These are phyloP conservation scores for Hsuehochloa calcarea DNA, from an alignment of 176 grass and related monocot species.

Conservation along the genomic window DNA sequence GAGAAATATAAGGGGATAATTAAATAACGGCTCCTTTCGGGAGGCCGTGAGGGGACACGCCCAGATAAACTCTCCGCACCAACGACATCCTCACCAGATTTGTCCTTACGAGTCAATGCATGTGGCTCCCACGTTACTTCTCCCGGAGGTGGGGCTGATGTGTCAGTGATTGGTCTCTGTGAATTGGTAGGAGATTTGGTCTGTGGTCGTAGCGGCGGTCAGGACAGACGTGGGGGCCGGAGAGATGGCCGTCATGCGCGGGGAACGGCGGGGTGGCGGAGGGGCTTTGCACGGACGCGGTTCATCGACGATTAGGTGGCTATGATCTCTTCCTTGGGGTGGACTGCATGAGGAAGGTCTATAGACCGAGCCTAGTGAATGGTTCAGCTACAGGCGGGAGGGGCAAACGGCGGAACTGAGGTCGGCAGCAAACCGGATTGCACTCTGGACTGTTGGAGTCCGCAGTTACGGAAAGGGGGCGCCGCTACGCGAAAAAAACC, in stretches of 20 bases:
- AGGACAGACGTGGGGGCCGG: neutral
- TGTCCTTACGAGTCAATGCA: rapidly evolving
- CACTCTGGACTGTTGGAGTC: constrained; percentile 19
- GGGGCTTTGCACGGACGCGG: neutral
- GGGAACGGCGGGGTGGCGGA: constrained; percentile 1
- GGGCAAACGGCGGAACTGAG: constrained; percentile 25
- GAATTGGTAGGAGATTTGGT: rapidly evolving
- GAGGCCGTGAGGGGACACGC: neutral
- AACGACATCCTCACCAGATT: rapidly evolving
- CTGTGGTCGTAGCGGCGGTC: neutral
- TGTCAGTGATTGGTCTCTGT: neutral
- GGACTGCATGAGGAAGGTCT: neutral
- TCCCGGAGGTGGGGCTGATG: rapidly evolving
- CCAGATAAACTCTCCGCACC: neutral
- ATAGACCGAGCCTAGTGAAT: neutral
- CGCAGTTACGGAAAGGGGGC: neutral
- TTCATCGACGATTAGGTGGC: neutral
- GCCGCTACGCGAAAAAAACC: too few relatives aligned
- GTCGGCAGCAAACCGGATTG: constrained; percentile 35
- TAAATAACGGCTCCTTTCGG: constrained; percentile 5
- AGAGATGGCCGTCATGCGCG: neutral
- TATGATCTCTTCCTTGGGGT: rapidly evolving
- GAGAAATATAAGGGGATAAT: neutral
- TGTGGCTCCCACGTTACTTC: neutral
- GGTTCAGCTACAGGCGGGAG: rapidly evolving